Conservation (phyloP, 2,329 filamentous ascomycete species). For the Akanthomyces muscarius region DNA sequence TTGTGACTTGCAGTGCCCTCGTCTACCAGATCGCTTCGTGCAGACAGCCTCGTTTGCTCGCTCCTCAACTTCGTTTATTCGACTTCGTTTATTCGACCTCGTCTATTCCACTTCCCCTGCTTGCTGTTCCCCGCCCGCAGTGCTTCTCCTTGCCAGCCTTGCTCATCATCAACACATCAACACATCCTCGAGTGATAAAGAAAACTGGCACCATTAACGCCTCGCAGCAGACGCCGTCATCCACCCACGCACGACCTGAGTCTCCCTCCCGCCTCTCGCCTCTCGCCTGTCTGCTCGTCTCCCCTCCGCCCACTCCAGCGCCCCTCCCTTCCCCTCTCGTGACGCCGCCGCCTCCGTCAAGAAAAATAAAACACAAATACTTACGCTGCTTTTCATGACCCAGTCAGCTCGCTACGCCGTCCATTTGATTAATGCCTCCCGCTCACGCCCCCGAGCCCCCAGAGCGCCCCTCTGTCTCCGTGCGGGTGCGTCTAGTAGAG, state of each 20-base stretch:
- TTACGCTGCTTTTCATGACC: not conserved
- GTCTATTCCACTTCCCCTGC: not conserved
- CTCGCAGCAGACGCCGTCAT: not conserved
- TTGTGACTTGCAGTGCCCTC: not conserved
- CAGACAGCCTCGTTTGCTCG: slow-evolving; percentile 2
- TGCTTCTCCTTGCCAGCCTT: not conserved
- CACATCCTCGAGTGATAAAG: not conserved
- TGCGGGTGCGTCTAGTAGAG: slow-evolving; percentile 15
- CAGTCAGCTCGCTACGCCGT: not conserved
- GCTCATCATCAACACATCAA: not conserved
- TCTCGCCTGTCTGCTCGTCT: not conserved
- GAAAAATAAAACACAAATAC: not conserved
- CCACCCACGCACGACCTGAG: not conserved
- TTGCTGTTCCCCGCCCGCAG: not conserved
- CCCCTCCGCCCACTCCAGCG: not conserved
- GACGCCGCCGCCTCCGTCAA: not conserved
- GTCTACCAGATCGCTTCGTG: not conserved
- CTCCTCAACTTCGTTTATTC: not conserved
- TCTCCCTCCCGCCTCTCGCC: not conserved
- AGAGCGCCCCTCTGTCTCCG: not conserved
- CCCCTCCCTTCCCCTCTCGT: not conserved
- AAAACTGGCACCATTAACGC: not conserved
- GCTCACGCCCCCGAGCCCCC: not conserved
- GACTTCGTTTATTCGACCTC: too few relatives aligned
- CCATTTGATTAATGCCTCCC: not conserved